These are phyloP conservation scores for Cryptococcus amylolentus DNA, from an alignment of 1,284 basidiomycete genomes.

Conservation along the genomic window DNA sequence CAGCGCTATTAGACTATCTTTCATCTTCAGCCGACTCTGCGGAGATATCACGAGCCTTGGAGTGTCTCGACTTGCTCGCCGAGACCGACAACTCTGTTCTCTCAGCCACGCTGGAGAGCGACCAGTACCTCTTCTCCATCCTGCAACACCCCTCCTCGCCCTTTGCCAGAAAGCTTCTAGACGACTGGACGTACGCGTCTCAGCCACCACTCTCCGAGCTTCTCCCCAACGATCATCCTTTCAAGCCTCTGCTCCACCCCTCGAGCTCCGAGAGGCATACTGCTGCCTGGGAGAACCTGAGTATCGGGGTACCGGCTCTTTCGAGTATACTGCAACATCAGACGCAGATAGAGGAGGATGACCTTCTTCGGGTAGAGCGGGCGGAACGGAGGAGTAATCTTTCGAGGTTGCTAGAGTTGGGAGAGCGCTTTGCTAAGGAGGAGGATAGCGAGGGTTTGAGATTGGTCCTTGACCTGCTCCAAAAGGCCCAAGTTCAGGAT, in stretches of 20 bases:
- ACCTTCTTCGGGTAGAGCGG: slow-evolving; percentile 11
- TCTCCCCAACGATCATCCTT: slow-evolving; percentile 13
- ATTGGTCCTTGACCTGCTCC: slow-evolving; percentile 17
- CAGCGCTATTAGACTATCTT: slow-evolving; percentile 2
- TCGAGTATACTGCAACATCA: background rate
- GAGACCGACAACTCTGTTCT: background rate
- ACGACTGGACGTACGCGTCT: slow-evolving; percentile 10
- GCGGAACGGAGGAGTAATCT: slow-evolving; percentile 18
- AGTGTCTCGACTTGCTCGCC: slow-evolving; percentile 13
- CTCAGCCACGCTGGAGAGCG: background rate
- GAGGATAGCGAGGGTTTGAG: slow-evolving; percentile 8
- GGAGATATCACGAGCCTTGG: slow-evolving; percentile 6
- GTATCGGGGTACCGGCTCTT: slow-evolving; percentile 10
- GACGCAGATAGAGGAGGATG: slow-evolving; percentile 1
- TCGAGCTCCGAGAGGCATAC: background rate
- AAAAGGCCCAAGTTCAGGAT: background rate
- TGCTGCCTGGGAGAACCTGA: slow-evolving; percentile 15
- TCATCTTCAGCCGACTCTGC: background rate
- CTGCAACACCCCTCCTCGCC: background rate
- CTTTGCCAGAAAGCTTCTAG: background rate
- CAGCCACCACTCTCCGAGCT: slow-evolving; percentile 6
- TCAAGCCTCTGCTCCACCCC: slow-evolving; percentile 1
- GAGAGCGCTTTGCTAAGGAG: slow-evolving; percentile 1
- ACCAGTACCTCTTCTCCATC: background rate
- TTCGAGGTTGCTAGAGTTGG: slow-evolving; percentile 10